phyloP scores from a whole-genome alignment of 768 basidiomycete genomes.

The Lentinus brumalis region DNA sequence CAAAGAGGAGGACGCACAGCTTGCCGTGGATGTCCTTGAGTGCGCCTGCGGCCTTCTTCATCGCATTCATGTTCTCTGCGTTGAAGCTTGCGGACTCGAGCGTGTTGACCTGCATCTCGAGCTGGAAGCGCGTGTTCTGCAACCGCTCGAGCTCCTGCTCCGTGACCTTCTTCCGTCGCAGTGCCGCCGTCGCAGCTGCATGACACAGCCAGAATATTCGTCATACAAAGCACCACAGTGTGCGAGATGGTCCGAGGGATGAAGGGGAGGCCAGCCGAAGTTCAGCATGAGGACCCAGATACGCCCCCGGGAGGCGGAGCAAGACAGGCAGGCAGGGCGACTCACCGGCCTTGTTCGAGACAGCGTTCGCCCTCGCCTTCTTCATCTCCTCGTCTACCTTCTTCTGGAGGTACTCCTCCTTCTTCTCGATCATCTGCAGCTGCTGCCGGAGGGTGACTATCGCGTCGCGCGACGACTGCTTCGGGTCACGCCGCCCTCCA shows the following conservation, averaged over 20 bases:
- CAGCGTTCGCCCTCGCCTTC: constrained; percentile 92
- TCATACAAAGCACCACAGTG: not conserved
- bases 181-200: constrained; percentile 83
- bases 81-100: constrained; percentile 98
- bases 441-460: constrained; percentile 93
- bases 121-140: constrained; percentile 81
- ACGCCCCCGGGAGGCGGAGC: not conserved
- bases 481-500: constrained; percentile 78
- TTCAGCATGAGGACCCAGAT: not conserved
- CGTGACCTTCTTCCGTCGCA: constrained; percentile 90
- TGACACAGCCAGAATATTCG: not conserved
- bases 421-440: constrained; percentile 98
- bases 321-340: constrained; percentile 16
- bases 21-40: constrained; percentile 88
- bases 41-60: constrained; percentile 93
- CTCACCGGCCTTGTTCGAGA: constrained; percentile 91
- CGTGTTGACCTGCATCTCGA: constrained; percentile 96
- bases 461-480: constrained; percentile 85
- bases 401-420: constrained; percentile 95
- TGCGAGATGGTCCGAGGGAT: not conserved
- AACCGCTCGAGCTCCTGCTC: constrained; percentile 87
- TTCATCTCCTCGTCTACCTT: constrained; percentile 93
- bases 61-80: constrained; percentile 93
- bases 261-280: not conserved
- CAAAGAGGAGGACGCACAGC: constrained; percentile 58